Base-by-base conservation (phyloP, 2,329 filamentous ascomycete genomes). In the Ceratocystis cubensis region DNA sequence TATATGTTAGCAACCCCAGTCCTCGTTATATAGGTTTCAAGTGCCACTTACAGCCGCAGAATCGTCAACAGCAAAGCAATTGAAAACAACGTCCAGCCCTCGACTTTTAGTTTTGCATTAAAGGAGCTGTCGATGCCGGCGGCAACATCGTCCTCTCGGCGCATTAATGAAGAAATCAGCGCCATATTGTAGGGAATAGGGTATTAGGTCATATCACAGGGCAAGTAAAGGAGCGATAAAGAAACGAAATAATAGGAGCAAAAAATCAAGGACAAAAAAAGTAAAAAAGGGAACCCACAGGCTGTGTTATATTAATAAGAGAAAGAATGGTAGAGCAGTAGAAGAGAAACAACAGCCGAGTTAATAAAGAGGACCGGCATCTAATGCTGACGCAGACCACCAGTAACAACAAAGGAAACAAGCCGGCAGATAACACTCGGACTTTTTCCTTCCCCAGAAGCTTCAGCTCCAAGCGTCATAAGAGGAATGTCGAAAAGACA, bases 21-120 rank as follows among this genome's bases (percentile, higher is more conserved):
- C 28, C 48, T 44, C 25, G 20, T 46, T 44, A 5, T 20, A 3
- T 7, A 41, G 44, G 17, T 46, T 63, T 20, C 20, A 10, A 3
- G 13, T 48, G 41, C 13, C 25, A 65, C 66, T 66, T 25, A 68
- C 66, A 68, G 64, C 20, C 66, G 44, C 8, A 68, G 30, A 48
- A 66, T 48, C 2, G 66, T 68, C 44, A 68, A 44, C 8, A 63
- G n/a, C 22, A 64, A 20, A n/a, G 63, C 66, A 13, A 68, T 53
- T 48, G 62, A 65, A 25, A 68, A 68, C 48, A 65, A 37, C 7
- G 66, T 68, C 66, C 66, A 68, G 25, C 63, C 65, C 64, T 68
- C 66, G 15, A 64, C 53, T 13, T 45, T 45, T 5, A 68, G 57
- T 20, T 66, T 25, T 13, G 41, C 46, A 37, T 68, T 68, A 50